Conservation (phyloP, 2,329 filamentous ascomycete genomes). For the Talaromyces rugulosus region DNA sequence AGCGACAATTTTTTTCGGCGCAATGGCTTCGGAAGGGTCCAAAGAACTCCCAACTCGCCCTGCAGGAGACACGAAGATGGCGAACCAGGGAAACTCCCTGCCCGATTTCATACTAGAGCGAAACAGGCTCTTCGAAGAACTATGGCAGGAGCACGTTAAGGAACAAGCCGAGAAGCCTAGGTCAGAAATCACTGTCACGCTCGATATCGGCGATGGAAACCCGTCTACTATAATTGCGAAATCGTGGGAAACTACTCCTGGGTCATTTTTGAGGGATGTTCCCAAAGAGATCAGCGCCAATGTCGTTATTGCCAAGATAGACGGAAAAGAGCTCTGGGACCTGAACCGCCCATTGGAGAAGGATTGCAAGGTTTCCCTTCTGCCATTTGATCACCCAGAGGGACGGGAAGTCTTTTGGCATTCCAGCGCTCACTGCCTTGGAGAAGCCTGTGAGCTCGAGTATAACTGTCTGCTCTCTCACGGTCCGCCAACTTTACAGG, state of each 20-base stretch:
- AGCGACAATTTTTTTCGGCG: not conserved
- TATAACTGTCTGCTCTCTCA: conserved; percentile 92
- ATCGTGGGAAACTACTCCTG: conserved; percentile 88
- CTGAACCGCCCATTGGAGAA: conserved; percentile 83
- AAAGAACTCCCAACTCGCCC: conserved; percentile 33
- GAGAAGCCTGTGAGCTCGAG: conserved; percentile 84
- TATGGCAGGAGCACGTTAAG: conserved; percentile 79
- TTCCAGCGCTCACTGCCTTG: conserved; percentile 91
- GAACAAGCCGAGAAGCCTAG: conserved; percentile 57
- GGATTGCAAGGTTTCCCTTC: conserved; percentile 77
- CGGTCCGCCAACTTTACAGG: conserved; percentile 84
- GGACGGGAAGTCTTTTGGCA: conserved; percentile 98
- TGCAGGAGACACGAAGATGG: conserved; percentile 22
- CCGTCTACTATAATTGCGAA: conserved; percentile 55
- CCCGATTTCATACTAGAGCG: conserved; percentile 80
- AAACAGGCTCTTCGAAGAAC: conserved; percentile 79
- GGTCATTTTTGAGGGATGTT: conserved; percentile 71
- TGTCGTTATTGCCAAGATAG: conserved; percentile 76
- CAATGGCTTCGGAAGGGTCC: conserved; percentile 30
- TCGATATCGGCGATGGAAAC: conserved; percentile 40
- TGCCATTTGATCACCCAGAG: conserved; percentile 71
- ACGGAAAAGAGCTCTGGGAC: conserved; percentile 84
- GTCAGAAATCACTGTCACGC: conserved; percentile 46
- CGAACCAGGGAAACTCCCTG: conserved; percentile 36
- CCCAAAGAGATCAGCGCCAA: conserved; percentile 81